Evolutionary conservation across 2,329 filamentous ascomycete species (phyloP).

Genomic region (Ophidiomyces ophidiicola): DNA sequence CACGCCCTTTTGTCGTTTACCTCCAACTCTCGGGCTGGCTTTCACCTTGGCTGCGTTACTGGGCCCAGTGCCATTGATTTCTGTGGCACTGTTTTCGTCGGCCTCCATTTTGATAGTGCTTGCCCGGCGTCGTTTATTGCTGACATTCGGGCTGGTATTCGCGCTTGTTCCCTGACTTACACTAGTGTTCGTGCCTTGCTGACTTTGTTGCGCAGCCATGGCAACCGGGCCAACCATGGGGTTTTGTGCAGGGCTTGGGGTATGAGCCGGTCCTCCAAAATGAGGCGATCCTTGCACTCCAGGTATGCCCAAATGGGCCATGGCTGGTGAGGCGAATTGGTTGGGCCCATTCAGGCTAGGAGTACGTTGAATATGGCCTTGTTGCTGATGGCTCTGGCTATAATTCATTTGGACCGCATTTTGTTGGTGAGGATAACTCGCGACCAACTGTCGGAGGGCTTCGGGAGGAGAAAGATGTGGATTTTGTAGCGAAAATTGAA

Average conservation of each 20-base stretch:
- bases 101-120: constrained; percentile 50
- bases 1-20: constrained; percentile 38
- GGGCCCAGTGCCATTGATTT: constrained; percentile 38
- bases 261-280: constrained; percentile 40
- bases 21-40: constrained; percentile 35
- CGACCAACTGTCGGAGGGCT: constrained; percentile 43
- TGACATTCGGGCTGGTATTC: constrained; percentile 51
- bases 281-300: constrained; percentile 39
- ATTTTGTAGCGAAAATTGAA: constrained; percentile 45
- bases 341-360: constrained; percentile 37
- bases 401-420: constrained; percentile 20
- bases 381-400: constrained; percentile 22
- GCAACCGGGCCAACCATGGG: constrained; percentile 36
- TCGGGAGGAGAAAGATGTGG: constrained; percentile 42
- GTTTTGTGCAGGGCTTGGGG: constrained; percentile 35
- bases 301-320: constrained; percentile 42
- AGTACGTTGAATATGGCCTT: constrained; percentile 30
- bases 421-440: constrained; percentile 32
- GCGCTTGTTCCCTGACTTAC: constrained; percentile 42
- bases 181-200: constrained; percentile 43
- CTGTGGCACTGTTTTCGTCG: constrained; percentile 37
- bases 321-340: constrained; percentile 48
- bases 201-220: constrained; percentile 47
- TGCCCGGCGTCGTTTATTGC: constrained; percentile 44
- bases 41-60: constrained; percentile 33